phyloP scores from a whole-genome alignment of 306 rosid species.

The Mimosa pudica region DNA sequence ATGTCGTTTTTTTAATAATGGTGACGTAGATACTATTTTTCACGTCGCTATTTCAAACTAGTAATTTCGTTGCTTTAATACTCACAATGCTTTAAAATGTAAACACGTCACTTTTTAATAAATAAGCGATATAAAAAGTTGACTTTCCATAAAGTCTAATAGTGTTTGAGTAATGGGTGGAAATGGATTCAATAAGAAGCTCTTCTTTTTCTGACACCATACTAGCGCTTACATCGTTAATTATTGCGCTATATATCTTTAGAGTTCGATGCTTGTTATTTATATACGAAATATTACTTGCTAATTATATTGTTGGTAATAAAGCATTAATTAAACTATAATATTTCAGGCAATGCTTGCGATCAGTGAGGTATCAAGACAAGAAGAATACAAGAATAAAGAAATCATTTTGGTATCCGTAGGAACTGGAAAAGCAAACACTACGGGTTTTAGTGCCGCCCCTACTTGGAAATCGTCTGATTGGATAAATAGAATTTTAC shows the following conservation, averaged over 20 bases:
- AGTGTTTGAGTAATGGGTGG: no score
- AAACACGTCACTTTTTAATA: no score
- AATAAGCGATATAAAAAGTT: no score
- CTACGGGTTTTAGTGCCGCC: constrained; percentile 35
- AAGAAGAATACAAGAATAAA: constrained; percentile 31
- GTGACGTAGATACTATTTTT: no score
- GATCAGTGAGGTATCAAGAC: constrained; percentile 41
- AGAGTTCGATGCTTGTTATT: background rate
- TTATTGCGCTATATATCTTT: background rate
- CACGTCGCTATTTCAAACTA: no score
- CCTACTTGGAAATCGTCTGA: constrained; percentile 41
- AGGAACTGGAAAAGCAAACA: constrained; percentile 48
- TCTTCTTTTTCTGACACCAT: background rate
- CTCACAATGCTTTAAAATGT: no score
- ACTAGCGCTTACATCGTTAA: background rate
- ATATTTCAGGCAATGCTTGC: constrained; percentile 46
- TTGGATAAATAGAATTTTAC: no score
- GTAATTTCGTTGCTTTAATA: no score
- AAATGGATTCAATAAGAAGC: background rate
- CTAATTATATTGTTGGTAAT: background rate
- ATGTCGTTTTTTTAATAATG: no score
- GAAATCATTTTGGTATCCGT: constrained; percentile 45
- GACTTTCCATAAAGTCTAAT: no score
- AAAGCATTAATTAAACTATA: background rate
- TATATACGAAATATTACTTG: background rate